These are phyloP conservation scores for Dactylellina cionopaga DNA, from an alignment of 2,329 filamentous ascomycete genomes.

Conservation along the genomic window DNA sequence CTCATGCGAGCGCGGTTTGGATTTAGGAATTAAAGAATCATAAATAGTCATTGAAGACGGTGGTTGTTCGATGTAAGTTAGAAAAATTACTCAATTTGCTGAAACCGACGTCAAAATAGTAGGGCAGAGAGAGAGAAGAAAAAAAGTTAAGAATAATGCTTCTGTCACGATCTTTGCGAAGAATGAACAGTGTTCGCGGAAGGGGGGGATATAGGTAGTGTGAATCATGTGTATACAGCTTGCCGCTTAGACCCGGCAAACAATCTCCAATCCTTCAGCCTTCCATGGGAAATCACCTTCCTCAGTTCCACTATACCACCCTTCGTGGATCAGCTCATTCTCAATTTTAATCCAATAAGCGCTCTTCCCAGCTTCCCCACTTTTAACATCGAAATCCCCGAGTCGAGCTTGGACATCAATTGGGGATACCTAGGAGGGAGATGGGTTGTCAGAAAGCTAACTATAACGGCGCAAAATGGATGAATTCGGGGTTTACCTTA, in stretches of 20 bases:
- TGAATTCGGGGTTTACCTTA: slow-evolving; percentile 60
- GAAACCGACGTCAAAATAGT: too few species aligned
- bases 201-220: too few species aligned
- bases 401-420: slow-evolving; percentile 68
- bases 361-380: slow-evolving; percentile 70
- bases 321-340: slow-evolving; percentile 70
- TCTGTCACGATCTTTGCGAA: too few species aligned
- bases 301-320: slow-evolving; percentile 71
- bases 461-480: not conserved
- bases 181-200: too few species aligned
- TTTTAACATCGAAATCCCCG: slow-evolving; percentile 82
- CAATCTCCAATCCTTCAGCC: slow-evolving; percentile 30
- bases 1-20: too few species aligned
- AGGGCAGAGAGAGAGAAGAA: too few species aligned
- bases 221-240: not conserved
- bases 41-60: too few species aligned
- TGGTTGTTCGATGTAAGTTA: too few species aligned
- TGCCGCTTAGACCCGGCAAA: slow-evolving; percentile 19
- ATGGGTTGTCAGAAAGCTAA: not conserved
- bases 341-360: slow-evolving; percentile 76
- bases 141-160: too few species aligned
- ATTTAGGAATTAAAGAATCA: too few species aligned
- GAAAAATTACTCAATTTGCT: too few species aligned
- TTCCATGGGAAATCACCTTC: slow-evolving; percentile 52
- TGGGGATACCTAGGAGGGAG: slow-evolving; percentile 54